A percentile compares a stretch with the other conserved stretches of the same genome.
These are phyloP conservation scores for Colletotrichum plurivorum DNA, from an alignment of 2,329 filamentous ascomycete species.

Conservation along the genomic window DNA sequence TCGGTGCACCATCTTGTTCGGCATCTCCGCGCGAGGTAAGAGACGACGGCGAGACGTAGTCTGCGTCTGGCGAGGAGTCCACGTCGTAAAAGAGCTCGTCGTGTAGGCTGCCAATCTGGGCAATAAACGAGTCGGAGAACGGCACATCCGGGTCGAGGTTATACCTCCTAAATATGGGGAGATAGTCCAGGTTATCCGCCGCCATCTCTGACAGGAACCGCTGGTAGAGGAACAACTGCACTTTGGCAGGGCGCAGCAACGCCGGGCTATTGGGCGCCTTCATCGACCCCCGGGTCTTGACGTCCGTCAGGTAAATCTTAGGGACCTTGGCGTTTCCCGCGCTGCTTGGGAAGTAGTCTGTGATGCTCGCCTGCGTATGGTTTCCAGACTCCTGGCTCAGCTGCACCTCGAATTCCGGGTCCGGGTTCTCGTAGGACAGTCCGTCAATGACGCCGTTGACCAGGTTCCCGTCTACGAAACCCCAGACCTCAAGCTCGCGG, in stretches of 20 bases:
- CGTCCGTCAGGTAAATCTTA: slow-evolving; percentile 83
- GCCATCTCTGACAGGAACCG: slow-evolving; percentile 85
- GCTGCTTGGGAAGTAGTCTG: slow-evolving; percentile 55
- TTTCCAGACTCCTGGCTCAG: slow-evolving; percentile 55
- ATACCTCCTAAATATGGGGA: slow-evolving; percentile 79
- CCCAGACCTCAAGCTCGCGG: slow-evolving; percentile 88
- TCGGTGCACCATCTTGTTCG: slow-evolving; percentile 16
- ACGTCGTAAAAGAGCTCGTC: slow-evolving; percentile 74
- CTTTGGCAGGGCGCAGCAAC: slow-evolving; percentile 81
- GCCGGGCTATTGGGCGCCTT: slow-evolving; percentile 75
- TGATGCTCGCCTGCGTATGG: slow-evolving; percentile 55
- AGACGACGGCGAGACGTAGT: slow-evolving; percentile 29
- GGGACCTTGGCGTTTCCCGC: slow-evolving; percentile 40
- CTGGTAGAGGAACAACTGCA: slow-evolving; percentile 93
- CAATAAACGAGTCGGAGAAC: slow-evolving; percentile 86
- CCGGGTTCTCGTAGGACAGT: slow-evolving; percentile 82
- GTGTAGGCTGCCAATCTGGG: slow-evolving; percentile 79
- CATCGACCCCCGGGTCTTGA: slow-evolving; percentile 84
- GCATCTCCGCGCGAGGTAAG: slow-evolving; percentile 48
- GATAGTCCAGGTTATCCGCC: slow-evolving; percentile 77
- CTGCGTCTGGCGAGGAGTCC: neutral
- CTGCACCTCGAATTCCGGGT: slow-evolving; percentile 76
- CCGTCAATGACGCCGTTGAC: slow-evolving; percentile 94
- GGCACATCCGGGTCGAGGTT: slow-evolving; percentile 72
- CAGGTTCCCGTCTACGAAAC: slow-evolving; percentile 83